phyloP scores from a whole-genome alignment of 2,329 filamentous ascomycete genomes.

The Akanthomyces dipterigenus region DNA sequence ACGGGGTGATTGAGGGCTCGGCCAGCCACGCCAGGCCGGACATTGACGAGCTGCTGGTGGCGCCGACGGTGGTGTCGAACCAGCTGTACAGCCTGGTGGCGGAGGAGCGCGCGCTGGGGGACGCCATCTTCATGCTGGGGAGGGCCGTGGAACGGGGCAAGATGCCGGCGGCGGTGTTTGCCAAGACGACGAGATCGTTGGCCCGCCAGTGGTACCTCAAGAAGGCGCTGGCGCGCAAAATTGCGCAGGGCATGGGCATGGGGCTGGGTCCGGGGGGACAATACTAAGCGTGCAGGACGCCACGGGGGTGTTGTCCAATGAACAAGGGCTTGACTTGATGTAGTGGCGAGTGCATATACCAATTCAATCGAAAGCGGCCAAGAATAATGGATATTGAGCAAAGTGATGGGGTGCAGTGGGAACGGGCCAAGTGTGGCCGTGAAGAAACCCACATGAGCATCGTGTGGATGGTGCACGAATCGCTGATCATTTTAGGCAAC shows the following conservation, averaged over 20 bases:
- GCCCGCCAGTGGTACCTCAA: constrained; percentile 78
- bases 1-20: constrained; percentile 69
- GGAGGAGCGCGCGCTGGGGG: constrained; percentile 79
- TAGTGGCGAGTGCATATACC: neutral
- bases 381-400: neutral
- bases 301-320: no score
- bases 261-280: constrained; percentile 20
- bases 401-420: neutral
- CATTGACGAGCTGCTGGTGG: constrained; percentile 88
- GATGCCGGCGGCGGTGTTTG: constrained; percentile 65
- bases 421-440: neutral
- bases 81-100: constrained; percentile 86
- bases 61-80: constrained; percentile 84
- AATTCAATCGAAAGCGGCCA: neutral
- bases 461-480: no score
- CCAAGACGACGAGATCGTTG: constrained; percentile 67
- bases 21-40: constrained; percentile 61
- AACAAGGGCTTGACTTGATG: neutral
- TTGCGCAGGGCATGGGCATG: constrained; percentile 69
- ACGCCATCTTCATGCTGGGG: constrained; percentile 78
- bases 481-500: neutral
- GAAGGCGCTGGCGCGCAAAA: constrained; percentile 74
- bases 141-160: constrained; percentile 67
- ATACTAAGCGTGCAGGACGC: constrained; percentile 5
- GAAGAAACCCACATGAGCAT: neutral